A percentile compares a stretch with the other conserved stretches of the same genome.
Evolutionary conservation across 768 basidiomycete genomes (phyloP).

Genomic region (Rhodotorula diobovata): DNA sequence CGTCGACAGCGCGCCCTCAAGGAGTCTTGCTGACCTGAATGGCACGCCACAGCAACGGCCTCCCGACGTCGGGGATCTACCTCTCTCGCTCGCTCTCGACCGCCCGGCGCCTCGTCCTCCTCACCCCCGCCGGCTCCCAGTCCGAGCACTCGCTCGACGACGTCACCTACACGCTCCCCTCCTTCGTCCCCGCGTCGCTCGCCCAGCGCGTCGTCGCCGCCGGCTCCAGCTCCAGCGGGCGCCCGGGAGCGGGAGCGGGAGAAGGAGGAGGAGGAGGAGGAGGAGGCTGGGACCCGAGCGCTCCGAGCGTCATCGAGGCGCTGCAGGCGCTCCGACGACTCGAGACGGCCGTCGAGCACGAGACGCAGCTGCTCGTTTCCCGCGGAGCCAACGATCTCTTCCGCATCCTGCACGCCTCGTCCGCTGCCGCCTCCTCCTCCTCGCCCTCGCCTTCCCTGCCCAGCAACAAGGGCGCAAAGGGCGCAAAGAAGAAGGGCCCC

Average conservation of each 20-base stretch:
- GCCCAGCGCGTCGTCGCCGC: neutral
- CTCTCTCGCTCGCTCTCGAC: neutral
- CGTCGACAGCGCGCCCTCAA: too few species aligned
- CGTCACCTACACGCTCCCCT: conserved; percentile 14
- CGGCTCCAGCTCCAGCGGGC: too few species aligned
- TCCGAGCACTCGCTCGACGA: conserved; percentile 17
- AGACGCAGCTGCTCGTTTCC: conserved; percentile 8
- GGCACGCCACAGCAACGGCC: neutral
- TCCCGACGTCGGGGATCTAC: conserved; percentile 5
- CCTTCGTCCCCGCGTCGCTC: neutral
- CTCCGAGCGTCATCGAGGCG: neutral
- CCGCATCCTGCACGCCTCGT: conserved; percentile 1
- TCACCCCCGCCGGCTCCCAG: neutral
- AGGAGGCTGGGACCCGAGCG: neutral
- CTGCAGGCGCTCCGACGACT: conserved; percentile 16
- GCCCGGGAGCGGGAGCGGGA: neutral
- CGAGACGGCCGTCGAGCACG: conserved; percentile 20
- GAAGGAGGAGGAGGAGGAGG: neutral
- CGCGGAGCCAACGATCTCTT: conserved; percentile 18
- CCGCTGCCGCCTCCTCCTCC: neutral
- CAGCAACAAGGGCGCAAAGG: too few species aligned
- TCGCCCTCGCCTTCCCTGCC: too few species aligned
- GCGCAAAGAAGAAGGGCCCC: neutral
- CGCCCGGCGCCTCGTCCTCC: conserved; percentile 1
- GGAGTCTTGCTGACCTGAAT: neutral